Evolutionary conservation across 306 rosid genomes (phyloP), one percentile per base, ranked within the genome.

Genomic region (Quercus suber): DNA sequence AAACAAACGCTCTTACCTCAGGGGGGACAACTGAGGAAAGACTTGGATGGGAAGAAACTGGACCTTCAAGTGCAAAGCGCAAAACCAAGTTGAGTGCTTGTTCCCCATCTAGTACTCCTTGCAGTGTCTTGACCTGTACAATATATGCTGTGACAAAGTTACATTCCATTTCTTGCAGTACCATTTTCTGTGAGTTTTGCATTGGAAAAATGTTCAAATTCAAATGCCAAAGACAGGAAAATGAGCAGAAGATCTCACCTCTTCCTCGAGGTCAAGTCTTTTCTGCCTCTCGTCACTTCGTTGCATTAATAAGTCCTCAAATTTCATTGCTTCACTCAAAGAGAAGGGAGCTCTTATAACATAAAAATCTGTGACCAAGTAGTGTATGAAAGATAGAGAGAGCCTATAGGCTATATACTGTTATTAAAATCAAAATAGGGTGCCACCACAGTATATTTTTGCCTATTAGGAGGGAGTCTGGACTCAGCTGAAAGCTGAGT

Each of bases 291-390:
- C 85, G 56, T 81, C 90, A 56, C 87, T 81, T 86, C 83, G 80
- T 71, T 90, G 85, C 89, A 85, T 84, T 55, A 91, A 97, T 70
- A 92, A 81, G 76, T 92, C 92, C 76, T 92, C 92, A 61, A 95
- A 93, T 88, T 95, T 95, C 99, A 95, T 92, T 43, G 52, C 83
- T 51, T 14, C 28, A 10, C 8, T 20, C 79, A 77, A 78, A 53
- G 35, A 5, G 58, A 77, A 25, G n/a, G 25, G 12, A 31, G 8
- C 65, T 73, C 75, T 43, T 27, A 12, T 35, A 5, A 2, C 19
- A 65, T 43, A 43, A 67, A 70, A 73, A 2, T 55, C 30, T 18
- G 19, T 31, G 74, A 55, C 12, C 25, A 33, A 59, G 31, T 61
- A 55, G 73, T 71, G 51, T 52, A 31, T 37, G 68, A 75, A 33